Evolutionary conservation across 2,329 filamentous ascomycete genomes (phyloP), one percentile per base, ranked within the genome.

Genomic region (Metarhizium guizhouense): DNA sequence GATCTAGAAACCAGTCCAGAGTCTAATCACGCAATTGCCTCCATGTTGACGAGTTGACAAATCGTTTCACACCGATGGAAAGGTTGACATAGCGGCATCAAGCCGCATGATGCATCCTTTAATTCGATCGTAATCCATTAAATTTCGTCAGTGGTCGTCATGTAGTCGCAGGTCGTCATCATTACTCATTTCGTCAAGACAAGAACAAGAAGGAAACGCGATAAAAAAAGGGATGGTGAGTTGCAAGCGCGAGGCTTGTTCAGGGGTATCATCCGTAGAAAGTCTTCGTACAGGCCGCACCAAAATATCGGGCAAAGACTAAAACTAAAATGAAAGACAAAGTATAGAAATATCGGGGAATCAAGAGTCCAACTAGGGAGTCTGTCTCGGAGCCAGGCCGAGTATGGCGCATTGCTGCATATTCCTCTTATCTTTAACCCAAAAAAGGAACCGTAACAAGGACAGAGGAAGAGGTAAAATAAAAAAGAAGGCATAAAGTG

Each of bases 381-480:
- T 71, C 70, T 70, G 74, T 75, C 74, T 77, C 74, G 74, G 72
- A 67, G 71, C 71, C 62, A 64, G 45, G 72, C 75, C 76, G 74
- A 76, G 72, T 70, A 66, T 71, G 70, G 73, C 81, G 81, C 81
- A 84, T 84, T 81, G 81, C 81, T 84, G 81, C 81, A 75, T 10
- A 67, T 78, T 80, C 74, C 74, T 82, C 78, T 81, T 81, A 71
- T 76, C 74, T 77, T 71, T 67, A 65, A 68, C 61, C 66, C 63
- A 63, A 60, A 40, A 34, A 29, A 58, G 53, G 54, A 54, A 60
- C 59, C 59, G 54, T 47, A 62, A 62, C 65, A 55, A 62, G 62
- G 62, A 64, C 58, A 62, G 56, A 61, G 69, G 65, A 67, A 64
- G 58, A 56, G 57, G 25, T 25, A 60, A 63, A 65, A 65, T 61